A percentile compares a stretch with the other conserved stretches of the same genome.
Evolutionary conservation across 176 grass and related monocot genomes (phyloP).

Genomic region (Ensete glaucum): DNA sequence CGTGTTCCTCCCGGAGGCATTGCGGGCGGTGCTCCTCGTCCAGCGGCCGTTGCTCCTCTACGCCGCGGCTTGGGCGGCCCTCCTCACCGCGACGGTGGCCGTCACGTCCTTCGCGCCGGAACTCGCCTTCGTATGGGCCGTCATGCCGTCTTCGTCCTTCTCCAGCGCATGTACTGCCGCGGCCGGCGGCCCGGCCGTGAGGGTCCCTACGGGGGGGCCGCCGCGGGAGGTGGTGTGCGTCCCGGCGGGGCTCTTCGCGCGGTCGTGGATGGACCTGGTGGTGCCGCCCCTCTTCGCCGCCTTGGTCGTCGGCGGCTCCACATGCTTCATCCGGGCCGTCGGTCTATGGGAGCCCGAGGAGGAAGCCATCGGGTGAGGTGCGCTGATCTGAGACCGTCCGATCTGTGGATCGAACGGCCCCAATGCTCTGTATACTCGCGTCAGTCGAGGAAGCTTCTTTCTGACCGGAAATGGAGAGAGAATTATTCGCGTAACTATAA

Average conservation of each 20-base stretch:
- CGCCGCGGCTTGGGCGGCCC: neutral
- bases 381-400: neutral
- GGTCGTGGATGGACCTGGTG: conserved; percentile 38
- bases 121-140: conserved; percentile 10
- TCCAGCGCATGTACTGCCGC: neutral
- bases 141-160: neutral
- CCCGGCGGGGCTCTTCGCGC: conserved; percentile 34
- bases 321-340: conserved; percentile 61
- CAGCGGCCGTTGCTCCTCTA: conserved; percentile 7
- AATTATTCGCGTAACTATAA: no score
- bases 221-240: conserved; percentile 34
- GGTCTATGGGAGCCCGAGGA: conserved; percentile 25
- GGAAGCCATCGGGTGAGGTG: neutral
- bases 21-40: neutral
- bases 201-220: conserved; percentile 50
- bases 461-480: no score
- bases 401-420: neutral
- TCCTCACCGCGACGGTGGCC: conserved; percentile 12
- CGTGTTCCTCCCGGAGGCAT: neutral
- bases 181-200: neutral
- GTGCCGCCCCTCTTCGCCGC: conserved; percentile 67
- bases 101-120: neutral
- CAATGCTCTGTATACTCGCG: no score
- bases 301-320: conserved; percentile 59
- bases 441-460: no score